A percentile compares a stretch with the other conserved stretches of the same genome.
Evolutionary conservation across 169 alveolate genomes (phyloP).

Genomic region (Blepharisma undulans): DNA sequence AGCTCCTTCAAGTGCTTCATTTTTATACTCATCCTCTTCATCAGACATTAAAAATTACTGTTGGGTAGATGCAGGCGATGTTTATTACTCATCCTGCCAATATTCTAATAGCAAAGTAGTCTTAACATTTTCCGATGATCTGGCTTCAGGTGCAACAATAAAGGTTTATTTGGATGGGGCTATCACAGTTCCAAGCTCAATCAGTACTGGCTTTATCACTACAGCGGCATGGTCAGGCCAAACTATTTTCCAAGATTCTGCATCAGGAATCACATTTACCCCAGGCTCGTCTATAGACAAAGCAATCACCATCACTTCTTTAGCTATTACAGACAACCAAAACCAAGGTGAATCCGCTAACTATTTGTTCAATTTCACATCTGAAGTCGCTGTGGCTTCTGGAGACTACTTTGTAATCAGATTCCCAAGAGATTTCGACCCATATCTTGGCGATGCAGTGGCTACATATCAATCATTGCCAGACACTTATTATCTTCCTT

Average conservation of each 20-base stretch:
- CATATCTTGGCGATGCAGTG: constrained; percentile 11
- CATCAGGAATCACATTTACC: not conserved
- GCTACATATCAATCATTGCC: not conserved
- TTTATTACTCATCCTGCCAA: not conserved
- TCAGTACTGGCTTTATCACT: not conserved
- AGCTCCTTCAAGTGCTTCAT: no score
- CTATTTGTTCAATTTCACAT: not conserved
- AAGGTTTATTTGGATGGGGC: not conserved
- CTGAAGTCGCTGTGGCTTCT: not conserved
- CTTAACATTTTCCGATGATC: not conserved
- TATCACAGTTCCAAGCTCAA: not conserved
- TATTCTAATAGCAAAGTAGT: not conserved
- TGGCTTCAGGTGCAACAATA: not conserved
- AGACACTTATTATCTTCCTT: not conserved
- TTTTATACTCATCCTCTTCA: no score
- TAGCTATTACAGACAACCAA: not conserved
- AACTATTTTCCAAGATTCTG: not conserved
- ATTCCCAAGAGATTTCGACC: constrained; percentile 29
- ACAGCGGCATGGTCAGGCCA: not conserved
- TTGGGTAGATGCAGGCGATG: not conserved
- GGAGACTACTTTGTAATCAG: constrained; percentile 7
- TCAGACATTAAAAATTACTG: not conserved
- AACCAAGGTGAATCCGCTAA: constrained; percentile 18
- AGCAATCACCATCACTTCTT: not conserved
- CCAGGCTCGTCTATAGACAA: not conserved